A percentile compares a stretch with the other conserved stretches of the same genome.
Evolutionary conservation across 345 rosid genomes (phyloP).

Genomic region (Citrus cavaleriei): DNA sequence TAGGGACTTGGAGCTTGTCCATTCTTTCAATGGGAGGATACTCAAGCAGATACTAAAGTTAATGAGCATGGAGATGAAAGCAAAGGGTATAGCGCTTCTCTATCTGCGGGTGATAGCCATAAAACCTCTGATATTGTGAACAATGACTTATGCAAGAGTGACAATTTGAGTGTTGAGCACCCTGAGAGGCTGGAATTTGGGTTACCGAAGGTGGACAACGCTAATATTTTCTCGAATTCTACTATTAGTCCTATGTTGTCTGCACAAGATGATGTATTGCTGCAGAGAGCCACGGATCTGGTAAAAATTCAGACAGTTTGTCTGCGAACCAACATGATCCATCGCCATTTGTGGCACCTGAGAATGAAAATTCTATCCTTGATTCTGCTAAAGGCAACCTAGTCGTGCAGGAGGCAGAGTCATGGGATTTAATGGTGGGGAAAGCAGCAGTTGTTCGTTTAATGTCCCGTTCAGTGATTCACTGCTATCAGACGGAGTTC

Average conservation of each 20-base stretch:
- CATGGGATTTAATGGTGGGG: no score
- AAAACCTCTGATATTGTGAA: not conserved
- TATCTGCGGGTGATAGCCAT: not conserved
- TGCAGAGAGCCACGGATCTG: no score
- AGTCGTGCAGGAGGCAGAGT: no score
- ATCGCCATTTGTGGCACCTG: no score
- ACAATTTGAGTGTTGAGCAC: not conserved
- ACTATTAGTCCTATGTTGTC: not conserved
- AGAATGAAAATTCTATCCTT: no score
- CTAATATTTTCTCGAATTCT: not conserved
- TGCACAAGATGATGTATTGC: not conserved
- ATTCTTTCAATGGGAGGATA: constrained; percentile 31
- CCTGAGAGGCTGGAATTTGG: not conserved
- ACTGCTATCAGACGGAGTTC: no score
- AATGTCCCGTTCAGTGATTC: no score
- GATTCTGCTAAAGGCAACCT: no score
- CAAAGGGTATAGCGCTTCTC: not conserved
- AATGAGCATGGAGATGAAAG: not conserved
- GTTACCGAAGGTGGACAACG: not conserved
- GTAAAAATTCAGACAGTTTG: no score
- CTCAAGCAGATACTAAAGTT: not conserved
- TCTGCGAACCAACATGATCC: no score
- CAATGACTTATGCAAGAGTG: not conserved
- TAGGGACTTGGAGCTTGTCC: constrained; percentile 49
- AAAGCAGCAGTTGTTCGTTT: no score